Evolutionary conservation across 164 flowering plant species (phyloP), one percentile per base, ranked within the genome.

Genomic region (Stephania yunnanensis): DNA sequence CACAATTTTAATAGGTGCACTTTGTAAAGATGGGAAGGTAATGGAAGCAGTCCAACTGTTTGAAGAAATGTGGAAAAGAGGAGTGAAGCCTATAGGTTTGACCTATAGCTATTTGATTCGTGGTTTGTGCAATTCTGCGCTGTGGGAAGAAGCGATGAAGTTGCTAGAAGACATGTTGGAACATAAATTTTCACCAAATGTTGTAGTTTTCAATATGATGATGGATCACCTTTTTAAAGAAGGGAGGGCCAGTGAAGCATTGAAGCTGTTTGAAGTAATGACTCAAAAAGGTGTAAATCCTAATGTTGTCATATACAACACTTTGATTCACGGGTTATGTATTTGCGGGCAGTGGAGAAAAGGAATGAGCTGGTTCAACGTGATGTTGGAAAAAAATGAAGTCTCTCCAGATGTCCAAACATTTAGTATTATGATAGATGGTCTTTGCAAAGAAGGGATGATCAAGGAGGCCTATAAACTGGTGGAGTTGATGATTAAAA

Each of bases 191-290:
- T 46, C 25, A 71, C 71, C 75, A 29, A 30, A 76, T 76, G 71
- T 71, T 0, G 22, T 65, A 48, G 66, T 42, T 3, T 50, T 65
- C 17, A 66, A n/a, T 20, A 42, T 71, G 7, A 58, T 72, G 2
- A 9, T 72, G 13, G 55, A 67, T 77, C 11, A 48, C 20, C 70
- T 71, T 17, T 64, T 70, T 8, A 76, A 76, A 71, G 66, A 71
- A 50, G 74, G 74, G 25, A 76, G 19, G 66, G n/a, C 30, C 31
- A 52, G 29, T 31, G 65, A 71, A 19, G 73, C 65, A 25, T 25
- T 20, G 25, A 0, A 48, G 29, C 10, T 71, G 19, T 29, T 71
- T 8, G 73, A 71, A 36, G 3, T 53, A 19, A 71, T 71, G 45
- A 52, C n/a, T 53, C 45, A 72, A 42, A 53, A 6, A 55, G 46